phyloP scores from a whole-genome alignment of 495 filamentous ascomycete species.

The Saxispiralis lemnorum region DNA sequence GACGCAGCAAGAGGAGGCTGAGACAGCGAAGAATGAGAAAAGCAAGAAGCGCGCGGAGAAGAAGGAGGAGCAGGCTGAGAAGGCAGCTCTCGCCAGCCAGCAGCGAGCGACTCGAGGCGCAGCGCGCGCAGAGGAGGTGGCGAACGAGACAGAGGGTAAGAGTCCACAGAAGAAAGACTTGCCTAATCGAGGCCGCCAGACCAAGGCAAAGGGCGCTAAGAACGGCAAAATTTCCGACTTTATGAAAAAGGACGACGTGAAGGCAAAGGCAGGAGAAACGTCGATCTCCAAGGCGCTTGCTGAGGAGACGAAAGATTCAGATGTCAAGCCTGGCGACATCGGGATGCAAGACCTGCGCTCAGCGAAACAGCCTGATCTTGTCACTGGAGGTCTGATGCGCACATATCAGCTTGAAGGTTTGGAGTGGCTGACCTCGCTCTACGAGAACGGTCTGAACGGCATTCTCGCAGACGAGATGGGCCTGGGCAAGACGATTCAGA shows the following conservation, averaged over 20 bases:
- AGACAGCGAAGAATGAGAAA: conserved; percentile 31
- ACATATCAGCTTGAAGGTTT: conserved; percentile 87
- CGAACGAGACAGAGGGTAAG: conserved; percentile 5
- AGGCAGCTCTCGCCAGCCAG: conserved; percentile 21
- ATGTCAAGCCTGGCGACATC: conserved; percentile 42
- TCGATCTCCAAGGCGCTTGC: conserved; percentile 37
- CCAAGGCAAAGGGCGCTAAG: conserved; percentile 21
- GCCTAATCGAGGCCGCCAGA: conserved; percentile 10
- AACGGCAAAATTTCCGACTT: conserved; percentile 35
- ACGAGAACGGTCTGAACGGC: conserved; percentile 86
- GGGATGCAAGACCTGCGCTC: conserved; percentile 63
- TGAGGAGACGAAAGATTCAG: conserved; percentile 36
- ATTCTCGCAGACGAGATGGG: conserved; percentile 98
- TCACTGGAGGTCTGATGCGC: conserved; percentile 81
- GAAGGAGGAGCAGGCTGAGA: conserved; percentile 25
- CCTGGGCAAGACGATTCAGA: conserved; percentile 85
- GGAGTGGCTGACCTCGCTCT: conserved; percentile 72
- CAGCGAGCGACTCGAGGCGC: conserved; percentile 18
- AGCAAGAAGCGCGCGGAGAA: conserved; percentile 26
- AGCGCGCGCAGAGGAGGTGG: conserved; percentile 5
- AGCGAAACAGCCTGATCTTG: conserved; percentile 65
- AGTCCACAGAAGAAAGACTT: conserved; percentile 7
- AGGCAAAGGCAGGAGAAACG: conserved; percentile 33
- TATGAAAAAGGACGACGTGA: conserved; percentile 40
- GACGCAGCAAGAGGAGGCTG: conserved; percentile 43